Conservation (phyloP, 495 filamentous ascomycete genomes). For the Evernia prunastri region DNA sequence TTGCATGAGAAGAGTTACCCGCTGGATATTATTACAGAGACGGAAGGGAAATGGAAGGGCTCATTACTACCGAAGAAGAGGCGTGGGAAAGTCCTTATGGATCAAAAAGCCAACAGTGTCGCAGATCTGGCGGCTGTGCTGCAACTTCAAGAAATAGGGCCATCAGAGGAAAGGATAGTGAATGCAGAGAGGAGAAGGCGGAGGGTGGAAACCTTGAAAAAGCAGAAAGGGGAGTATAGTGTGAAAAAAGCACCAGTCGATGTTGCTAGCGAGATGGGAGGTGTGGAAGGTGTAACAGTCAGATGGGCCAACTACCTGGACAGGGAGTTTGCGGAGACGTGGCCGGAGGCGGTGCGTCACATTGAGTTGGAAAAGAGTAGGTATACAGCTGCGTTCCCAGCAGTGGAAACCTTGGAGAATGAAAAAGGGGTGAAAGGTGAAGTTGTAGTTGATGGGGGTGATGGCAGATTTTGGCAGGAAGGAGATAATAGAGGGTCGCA, state of each 20-base stretch:
- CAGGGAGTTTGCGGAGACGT: constrained; percentile 56
- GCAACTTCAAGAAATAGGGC: constrained; percentile 29
- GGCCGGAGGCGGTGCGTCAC: constrained; percentile 66
- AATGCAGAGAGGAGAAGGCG: constrained; percentile 26
- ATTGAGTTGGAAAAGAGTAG: constrained; percentile 36
- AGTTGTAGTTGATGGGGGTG: not conserved
- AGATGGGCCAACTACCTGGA: constrained; percentile 66
- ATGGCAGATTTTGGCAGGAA: not conserved
- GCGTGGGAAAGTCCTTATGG: constrained; percentile 60
- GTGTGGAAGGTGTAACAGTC: constrained; percentile 36
- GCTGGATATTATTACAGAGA: constrained; percentile 46
- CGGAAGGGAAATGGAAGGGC: constrained; percentile 38
- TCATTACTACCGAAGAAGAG: constrained; percentile 46
- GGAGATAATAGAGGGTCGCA: not conserved
- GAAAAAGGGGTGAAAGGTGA: not conserved
- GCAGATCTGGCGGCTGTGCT: constrained; percentile 84
- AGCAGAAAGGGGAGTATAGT: constrained; percentile 29
- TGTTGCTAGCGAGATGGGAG: constrained; percentile 24
- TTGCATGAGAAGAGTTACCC: constrained; percentile 62
- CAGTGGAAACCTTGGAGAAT: constrained; percentile 3
- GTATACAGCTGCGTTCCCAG: constrained; percentile 27
- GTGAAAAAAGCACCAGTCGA: constrained; percentile 33
- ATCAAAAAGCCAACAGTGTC: constrained; percentile 82
- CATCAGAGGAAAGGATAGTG: constrained; percentile 23
- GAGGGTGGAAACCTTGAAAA: constrained; percentile 32